These are phyloP conservation scores for Herpetomonas tarakana DNA, from an alignment of 208 protist genomes.

Conservation along the genomic window DNA sequence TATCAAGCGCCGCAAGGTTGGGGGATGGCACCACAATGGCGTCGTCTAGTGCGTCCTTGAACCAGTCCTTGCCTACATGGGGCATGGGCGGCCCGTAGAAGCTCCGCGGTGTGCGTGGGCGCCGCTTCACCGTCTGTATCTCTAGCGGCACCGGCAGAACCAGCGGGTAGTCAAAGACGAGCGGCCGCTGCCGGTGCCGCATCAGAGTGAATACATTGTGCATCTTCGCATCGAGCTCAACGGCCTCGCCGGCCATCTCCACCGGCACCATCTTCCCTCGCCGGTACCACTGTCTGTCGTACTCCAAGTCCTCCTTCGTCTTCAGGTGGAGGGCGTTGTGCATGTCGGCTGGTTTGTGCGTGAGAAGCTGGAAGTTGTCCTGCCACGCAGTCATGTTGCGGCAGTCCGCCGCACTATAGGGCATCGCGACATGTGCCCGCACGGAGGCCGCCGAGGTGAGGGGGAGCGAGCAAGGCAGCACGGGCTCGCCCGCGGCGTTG, in stretches of 20 bases:
- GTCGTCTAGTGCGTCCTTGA: constrained; percentile 37
- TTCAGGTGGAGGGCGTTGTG: background rate
- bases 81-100: constrained; percentile 54
- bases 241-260: constrained; percentile 53
- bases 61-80: constrained; percentile 46
- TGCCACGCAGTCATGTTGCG: background rate
- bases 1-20: constrained; percentile 41
- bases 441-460: background rate
- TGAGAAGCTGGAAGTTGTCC: background rate
- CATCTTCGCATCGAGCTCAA: constrained; percentile 37
- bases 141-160: constrained; percentile 38
- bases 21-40: constrained; percentile 35
- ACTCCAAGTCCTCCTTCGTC: constrained; percentile 22
- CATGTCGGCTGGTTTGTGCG: background rate
- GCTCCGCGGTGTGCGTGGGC: constrained; percentile 57
- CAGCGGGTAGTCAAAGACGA: constrained; percentile 35
- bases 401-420: background rate
- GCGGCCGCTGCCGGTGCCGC: constrained; percentile 33
- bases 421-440: background rate
- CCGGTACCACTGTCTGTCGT: constrained; percentile 19
- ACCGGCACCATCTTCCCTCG: constrained; percentile 24
- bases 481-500: too few relatives aligned
- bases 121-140: constrained; percentile 26
- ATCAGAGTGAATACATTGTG: constrained; percentile 63
- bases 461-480: too few relatives aligned